phyloP scores from a whole-genome alignment of 331 rosid genomes.

The Malus hybrid region DNA sequence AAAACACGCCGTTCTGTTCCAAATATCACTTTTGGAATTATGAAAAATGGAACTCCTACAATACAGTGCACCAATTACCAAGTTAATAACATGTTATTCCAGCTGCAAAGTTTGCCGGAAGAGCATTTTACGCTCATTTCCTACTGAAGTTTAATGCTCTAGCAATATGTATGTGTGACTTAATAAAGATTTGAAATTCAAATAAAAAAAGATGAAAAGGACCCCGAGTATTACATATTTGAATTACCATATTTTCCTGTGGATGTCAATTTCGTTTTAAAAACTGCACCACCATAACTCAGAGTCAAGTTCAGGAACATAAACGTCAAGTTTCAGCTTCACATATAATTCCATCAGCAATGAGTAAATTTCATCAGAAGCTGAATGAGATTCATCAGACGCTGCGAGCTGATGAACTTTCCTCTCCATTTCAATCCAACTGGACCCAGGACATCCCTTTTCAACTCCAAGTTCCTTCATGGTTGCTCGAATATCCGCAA shows the following conservation, averaged over 20 bases:
- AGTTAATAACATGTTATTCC: background rate
- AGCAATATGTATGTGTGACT: too few relatives aligned
- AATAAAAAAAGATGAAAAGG: too few relatives aligned
- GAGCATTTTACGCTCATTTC: background rate
- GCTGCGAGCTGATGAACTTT: conserved; percentile 53
- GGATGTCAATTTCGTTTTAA: too few relatives aligned
- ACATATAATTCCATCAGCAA: conserved; percentile 43
- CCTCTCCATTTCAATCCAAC: conserved; percentile 59
- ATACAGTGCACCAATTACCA: background rate
- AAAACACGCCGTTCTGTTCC: too few relatives aligned
- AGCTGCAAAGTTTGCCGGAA: background rate
- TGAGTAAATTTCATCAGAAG: conserved; percentile 33
- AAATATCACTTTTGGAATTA: background rate
- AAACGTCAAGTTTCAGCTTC: conserved; percentile 43
- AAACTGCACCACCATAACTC: background rate
- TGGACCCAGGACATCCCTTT: conserved; percentile 62
- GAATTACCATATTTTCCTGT: too few relatives aligned
- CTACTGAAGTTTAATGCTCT: background rate
- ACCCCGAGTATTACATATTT: too few relatives aligned
- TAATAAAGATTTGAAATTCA: too few relatives aligned
- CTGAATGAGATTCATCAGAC: conserved; percentile 47
- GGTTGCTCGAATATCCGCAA: conserved; percentile 37
- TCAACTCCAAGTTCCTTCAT: conserved; percentile 67
- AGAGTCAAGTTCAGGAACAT: conserved; percentile 30
- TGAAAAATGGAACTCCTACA: background rate